Evolutionary conservation across 306 rosid genomes (phyloP).

Genomic region (Hylodesmum podocarpum): DNA sequence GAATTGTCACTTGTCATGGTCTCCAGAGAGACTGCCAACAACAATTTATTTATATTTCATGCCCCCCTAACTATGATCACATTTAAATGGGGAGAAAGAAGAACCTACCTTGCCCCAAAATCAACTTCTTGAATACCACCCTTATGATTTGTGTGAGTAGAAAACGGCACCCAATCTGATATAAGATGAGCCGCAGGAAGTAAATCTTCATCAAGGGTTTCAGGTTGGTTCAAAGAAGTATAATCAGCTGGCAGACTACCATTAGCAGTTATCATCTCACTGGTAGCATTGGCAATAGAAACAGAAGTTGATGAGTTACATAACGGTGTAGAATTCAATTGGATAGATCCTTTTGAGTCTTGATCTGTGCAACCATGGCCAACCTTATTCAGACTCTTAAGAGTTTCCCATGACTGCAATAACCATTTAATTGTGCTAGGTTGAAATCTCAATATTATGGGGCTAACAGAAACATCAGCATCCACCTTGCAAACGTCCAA

Average conservation of each 20-base stretch:
- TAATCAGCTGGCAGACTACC: conserved; percentile 37
- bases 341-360: conserved; percentile 39
- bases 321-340: conserved; percentile 39
- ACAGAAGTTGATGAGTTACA: conserved; percentile 41
- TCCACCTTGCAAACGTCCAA: conserved; percentile 82
- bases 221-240: conserved; percentile 44
- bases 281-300: conserved; percentile 33
- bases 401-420: conserved; percentile 59
- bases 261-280: conserved; percentile 36
- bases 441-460: conserved; percentile 70
- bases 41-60: conserved; percentile 6
- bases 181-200: conserved; percentile 69
- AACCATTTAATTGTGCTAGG: conserved; percentile 78
- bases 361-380: conserved; percentile 34
- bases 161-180: conserved; percentile 81
- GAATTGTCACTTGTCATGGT: background rate
- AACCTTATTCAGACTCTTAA: conserved; percentile 51
- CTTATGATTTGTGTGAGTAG: conserved; percentile 34
- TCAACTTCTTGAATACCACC: conserved; percentile 69
- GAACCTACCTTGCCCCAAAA: conserved; percentile 88
- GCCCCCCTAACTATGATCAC: conserved; percentile 24
- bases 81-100: conserved; percentile 17
- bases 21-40: background rate
- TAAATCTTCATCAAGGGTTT: conserved; percentile 45
- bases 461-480: conserved; percentile 76